Evolutionary conservation across 805 yeast genomes (phyloP), one percentile per base, ranked within the genome.

Genomic region (Barnettozyma populi): DNA sequence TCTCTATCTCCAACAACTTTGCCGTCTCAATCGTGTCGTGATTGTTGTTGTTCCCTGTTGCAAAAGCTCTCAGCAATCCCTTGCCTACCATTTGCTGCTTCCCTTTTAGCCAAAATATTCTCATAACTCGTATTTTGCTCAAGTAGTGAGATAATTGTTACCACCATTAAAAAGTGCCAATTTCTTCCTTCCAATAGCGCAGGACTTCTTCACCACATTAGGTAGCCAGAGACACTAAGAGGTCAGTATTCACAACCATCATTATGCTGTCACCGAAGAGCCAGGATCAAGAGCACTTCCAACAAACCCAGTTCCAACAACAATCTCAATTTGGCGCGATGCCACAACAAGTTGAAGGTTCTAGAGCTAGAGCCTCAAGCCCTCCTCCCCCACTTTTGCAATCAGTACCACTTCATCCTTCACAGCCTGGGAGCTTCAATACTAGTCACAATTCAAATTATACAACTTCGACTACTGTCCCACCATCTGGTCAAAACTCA

Each of bases 371-470:
- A 24, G 41, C 16, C n/a, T 37, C 36, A 18, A 13, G 19, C n/a
- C 51, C 48, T 29, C 44, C 41, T 23, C 41, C 45, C 24, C 41
- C 24, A 21, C 27, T 23, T 23, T 14, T 37, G 18, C 41, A 37
- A 37, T 20, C 38, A 29, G 23, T 37, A n/a, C 36, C 36, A 4
- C 32, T 40, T n/a, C 21, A 16, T 21, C 37, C 36, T 14, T 35
- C 34, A 10, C 25, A 35, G 8, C 8, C 32, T 7, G 35, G 14
- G 35, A 39, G 21, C 23, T 35, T 25, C 48, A 32, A 34, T 31
- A 19, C 19, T 10, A 29, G 25, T 23, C 42, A 37, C 36, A 46
- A 39, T 32, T 45, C 41, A 42, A 45, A 32, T 32, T 45, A 44
- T 31, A 50, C 54, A 14, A 43, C 41, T 5, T 10, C 39, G 5